Conservation (phyloP, 2,329 filamentous ascomycete genomes). For the Colletotrichum karsti region DNA sequence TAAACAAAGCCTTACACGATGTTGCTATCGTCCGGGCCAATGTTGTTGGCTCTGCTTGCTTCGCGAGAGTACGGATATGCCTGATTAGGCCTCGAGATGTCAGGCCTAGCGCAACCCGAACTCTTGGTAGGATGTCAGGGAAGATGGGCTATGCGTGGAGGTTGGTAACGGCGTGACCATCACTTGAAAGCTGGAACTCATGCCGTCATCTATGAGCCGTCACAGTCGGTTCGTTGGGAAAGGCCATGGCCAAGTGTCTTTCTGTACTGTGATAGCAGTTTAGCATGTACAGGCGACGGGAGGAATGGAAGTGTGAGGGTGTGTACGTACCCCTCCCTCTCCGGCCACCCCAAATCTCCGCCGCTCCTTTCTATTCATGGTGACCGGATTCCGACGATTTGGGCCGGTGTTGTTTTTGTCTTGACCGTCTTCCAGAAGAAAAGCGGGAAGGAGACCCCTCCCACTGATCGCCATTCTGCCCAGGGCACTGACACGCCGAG, state of each 20-base stretch:
- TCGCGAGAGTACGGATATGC: not conserved
- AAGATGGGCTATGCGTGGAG: not conserved
- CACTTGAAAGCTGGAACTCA: not conserved
- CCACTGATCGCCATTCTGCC: not conserved
- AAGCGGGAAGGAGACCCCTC: not conserved
- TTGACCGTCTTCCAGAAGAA: not conserved
- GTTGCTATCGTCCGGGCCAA: not conserved
- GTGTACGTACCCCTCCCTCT: not conserved
- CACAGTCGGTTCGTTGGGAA: no score
- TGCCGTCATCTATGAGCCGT: not conserved
- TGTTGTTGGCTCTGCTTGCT: not conserved
- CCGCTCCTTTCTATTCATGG: slow-evolving; percentile 1
- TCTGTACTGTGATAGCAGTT: not conserved
- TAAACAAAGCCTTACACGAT: not conserved
- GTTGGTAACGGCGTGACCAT: not conserved
- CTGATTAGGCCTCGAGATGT: not conserved
- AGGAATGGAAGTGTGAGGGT: not conserved
- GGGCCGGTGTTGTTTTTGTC: not conserved
- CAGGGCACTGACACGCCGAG: not conserved
- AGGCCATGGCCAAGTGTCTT: no score
- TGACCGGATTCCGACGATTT: not conserved
- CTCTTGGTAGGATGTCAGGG: not conserved
- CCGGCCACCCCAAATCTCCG: not conserved
- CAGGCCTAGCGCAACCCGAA: not conserved
- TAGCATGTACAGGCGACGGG: no score